Base-by-base conservation (phyloP, 306 rosid genomes). In the Erythrophleum fordii region DNA sequence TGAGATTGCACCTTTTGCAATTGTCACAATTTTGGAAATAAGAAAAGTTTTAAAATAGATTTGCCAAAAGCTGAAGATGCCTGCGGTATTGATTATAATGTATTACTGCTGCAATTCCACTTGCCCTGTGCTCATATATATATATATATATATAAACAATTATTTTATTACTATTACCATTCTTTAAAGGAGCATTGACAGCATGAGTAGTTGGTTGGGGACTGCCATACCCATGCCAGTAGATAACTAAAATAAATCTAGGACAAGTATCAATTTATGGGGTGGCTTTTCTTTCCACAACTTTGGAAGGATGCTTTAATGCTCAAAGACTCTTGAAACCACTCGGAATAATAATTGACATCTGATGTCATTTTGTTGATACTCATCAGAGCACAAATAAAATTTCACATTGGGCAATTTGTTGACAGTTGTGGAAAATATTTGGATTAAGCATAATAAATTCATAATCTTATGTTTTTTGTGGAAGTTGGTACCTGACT, bases 271-370 rank as follows among this genome's bases (percentile, higher is more conserved):
- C 42, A 29, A 53, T 26, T 53, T 17, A 42, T 39, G 52, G 37
- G 39, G 75, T 56, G 20, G 29, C 61, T 41, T 65, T 74, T 53
- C 49, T 52, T 71, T 23, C 51, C 8, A 20, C 39, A 53, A 42
- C 61, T n/a, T n/a, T n/a, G n/a, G n/a, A n/a, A n/a, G n/a, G 59
- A 61, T 80, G 78, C 68, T 73, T 39, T 28, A 73, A 73, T 46
- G 79, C 68, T 80, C 49, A 14, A 53, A n/a, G n/a, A 42, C 69
- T 60, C 44, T 26, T 49, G 58, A 14, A 53, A 17, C 73, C 44
- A 69, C 26, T 48, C 25, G 13, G 14, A 68, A 58, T 46, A 48
- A 11, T 68, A 3, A 34, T 34, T 44, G 65, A 75, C 28, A 22
- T 75, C 61, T 74, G 41, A 45, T 44, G n/a, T 62, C 67, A 72